Evolutionary conservation across 495 filamentous ascomycete species (phyloP).

Genomic region (Neurospora tetraspora): DNA sequence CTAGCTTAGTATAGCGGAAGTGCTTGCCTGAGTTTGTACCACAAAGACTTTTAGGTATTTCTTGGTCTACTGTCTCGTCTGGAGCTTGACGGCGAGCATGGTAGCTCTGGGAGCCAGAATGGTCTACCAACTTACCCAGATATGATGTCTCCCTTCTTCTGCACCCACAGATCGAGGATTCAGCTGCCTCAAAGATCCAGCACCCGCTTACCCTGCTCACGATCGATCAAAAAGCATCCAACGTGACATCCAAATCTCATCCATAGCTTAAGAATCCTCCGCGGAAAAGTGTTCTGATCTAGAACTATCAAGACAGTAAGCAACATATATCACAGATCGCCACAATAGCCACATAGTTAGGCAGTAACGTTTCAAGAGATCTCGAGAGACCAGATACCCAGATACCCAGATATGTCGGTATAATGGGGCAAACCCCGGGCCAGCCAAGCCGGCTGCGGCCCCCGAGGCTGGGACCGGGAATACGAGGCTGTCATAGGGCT

Average conservation of each 20-base stretch:
- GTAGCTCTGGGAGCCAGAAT: no score
- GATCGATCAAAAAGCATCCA: not conserved
- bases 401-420: not conserved
- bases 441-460: not conserved
- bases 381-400: not conserved
- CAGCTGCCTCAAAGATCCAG: not conserved
- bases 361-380: not conserved
- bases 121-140: not conserved
- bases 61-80: not conserved
- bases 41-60: not conserved
- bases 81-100: not conserved
- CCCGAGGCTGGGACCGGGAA: not conserved
- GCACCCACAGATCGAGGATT: not conserved
- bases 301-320: not conserved
- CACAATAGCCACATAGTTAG: not conserved
- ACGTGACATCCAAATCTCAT: not conserved
- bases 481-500: not conserved
- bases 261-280: not conserved
- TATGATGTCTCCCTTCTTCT: not conserved
- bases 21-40: not conserved
- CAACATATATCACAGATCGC: not conserved
- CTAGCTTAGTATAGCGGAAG: not conserved
- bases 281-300: not conserved
- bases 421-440: not conserved
- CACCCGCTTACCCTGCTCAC: not conserved